Conservation (phyloP, 805 yeast species). For the Wickerhamiella siamensis region DNA sequence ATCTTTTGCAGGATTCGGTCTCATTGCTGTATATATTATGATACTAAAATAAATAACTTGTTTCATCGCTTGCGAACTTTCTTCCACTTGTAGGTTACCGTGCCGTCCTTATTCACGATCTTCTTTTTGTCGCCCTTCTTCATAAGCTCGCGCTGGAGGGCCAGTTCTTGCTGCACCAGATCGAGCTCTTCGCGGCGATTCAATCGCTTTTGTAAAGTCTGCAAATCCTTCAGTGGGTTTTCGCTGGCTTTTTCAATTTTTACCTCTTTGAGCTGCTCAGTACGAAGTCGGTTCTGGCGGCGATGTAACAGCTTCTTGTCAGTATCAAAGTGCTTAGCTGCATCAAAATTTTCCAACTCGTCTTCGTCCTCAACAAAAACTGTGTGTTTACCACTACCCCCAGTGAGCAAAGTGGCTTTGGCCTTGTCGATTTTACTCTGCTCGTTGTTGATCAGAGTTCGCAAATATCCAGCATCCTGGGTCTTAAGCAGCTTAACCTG, state of each 20-base stretch:
- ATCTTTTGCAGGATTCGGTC: neutral
- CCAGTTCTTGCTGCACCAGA: conserved; percentile 58
- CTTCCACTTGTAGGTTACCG: conserved; percentile 69
- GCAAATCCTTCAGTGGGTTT: conserved; percentile 43
- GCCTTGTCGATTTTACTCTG: conserved; percentile 46
- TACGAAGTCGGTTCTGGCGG: conserved; percentile 57
- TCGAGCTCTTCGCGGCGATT: conserved; percentile 56
- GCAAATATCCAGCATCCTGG: conserved; percentile 78
- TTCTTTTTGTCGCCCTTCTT: conserved; percentile 80
- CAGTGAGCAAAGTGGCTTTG: conserved; percentile 23
- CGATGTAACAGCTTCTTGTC: conserved; percentile 45
- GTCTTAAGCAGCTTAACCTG: conserved; percentile 76
- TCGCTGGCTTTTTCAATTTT: conserved; percentile 24
- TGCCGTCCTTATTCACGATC: conserved; percentile 50
- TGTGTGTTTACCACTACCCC: conserved; percentile 59
- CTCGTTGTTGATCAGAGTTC: conserved; percentile 63
- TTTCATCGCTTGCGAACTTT: conserved; percentile 33
- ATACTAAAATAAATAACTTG: conserved; percentile 2
- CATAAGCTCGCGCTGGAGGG: conserved; percentile 73
- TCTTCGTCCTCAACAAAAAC: conserved; percentile 61
- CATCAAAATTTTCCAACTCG: conserved; percentile 43
- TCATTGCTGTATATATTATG: neutral
- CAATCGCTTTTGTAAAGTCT: conserved; percentile 46
- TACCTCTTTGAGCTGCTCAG: conserved; percentile 35
- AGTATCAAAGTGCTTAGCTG: conserved; percentile 57